Base-by-base conservation (phyloP, 495 filamentous ascomycete species). In the Penicillium parvum region DNA sequence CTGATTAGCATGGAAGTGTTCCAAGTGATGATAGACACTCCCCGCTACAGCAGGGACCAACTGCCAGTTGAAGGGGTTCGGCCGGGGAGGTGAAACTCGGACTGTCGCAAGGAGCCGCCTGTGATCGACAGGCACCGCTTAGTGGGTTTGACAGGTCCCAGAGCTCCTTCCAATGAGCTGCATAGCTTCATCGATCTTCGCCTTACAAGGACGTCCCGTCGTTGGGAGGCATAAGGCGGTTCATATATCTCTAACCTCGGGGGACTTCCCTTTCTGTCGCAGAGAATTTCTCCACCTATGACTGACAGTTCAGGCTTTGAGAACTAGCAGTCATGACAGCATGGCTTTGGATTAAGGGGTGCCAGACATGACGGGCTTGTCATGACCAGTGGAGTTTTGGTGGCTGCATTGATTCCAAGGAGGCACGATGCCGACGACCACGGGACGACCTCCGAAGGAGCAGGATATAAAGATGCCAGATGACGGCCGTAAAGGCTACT, bases 181-280 rank as follows among this genome's bases (percentile, higher is more conserved):
- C 17, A 49, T 39, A 57, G 43, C 44, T 53, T 52, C 50, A 54
- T 57, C 45, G 49, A 46, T 36, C 41, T 37, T 36, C 20, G 11
- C 26, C 2, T 29, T 49, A 43, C 16, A 35, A 50, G 41, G 39
- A n/a, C n/a, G n/a, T 21, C 25, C 37, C 40, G 49, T 47, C 48
- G 45, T 49, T 50, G 36, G 21, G 15, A 20, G 23, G 43, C 45
- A 43, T 37, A 46, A 44, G 29, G 21, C 40, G 46, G 39, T 59
- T 66, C 63, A 70, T 70, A 47, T 66, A 70, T 60, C 49, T 62
- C 58, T 42, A 47, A 68, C 66, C 36, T 45, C 42, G 25, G 45
- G 28, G 35, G 15, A 36, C 28, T 42, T 20, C 49, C 51, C 44
- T 60, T 61, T 45, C 43, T 32, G 45, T 47, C 39, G 23, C 11